Conservation (phyloP, 164 flowering plant species). For the Protea cynaroides region DNA sequence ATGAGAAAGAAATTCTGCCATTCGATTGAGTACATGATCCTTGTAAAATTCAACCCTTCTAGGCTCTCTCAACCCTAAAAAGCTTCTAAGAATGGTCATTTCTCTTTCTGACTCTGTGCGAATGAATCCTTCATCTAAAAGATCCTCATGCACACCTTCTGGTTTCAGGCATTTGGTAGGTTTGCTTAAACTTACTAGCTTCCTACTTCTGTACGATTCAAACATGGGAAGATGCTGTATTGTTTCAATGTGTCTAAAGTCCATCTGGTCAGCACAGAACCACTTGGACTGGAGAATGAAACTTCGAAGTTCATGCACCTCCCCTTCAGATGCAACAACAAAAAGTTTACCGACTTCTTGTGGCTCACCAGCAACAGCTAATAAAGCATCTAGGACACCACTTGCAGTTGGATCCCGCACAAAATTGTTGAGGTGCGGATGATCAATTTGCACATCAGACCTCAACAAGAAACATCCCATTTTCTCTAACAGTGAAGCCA, state of each 20-base stretch:
- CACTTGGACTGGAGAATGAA: slow-evolving; percentile 92
- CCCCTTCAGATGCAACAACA: slow-evolving; percentile 60
- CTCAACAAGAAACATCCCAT: slow-evolving; percentile 75
- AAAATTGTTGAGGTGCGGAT: slow-evolving; percentile 60
- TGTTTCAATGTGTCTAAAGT: slow-evolving; percentile 38
- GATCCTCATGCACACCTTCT: slow-evolving; percentile 56
- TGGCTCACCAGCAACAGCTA: slow-evolving; percentile 44
- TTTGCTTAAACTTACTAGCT: slow-evolving; percentile 47
- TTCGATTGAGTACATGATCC: slow-evolving; percentile 58
- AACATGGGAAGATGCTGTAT: slow-evolving; percentile 80
- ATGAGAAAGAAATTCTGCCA: slow-evolving; percentile 60
- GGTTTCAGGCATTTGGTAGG: slow-evolving; percentile 78
- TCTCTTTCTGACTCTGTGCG: slow-evolving; percentile 77
- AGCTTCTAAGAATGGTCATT: slow-evolving; percentile 45
- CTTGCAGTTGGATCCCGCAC: slow-evolving; percentile 75
- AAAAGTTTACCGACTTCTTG: slow-evolving; percentile 49
- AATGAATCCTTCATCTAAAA: slow-evolving; percentile 72
- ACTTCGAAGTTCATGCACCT: slow-evolving; percentile 81
- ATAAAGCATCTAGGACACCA: slow-evolving; percentile 76
- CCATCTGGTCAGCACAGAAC: slow-evolving; percentile 60
- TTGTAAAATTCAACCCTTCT: slow-evolving; percentile 65
- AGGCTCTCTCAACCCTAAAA: slow-evolving; percentile 60
- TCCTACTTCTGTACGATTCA: slow-evolving; percentile 75
- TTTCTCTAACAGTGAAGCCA: slow-evolving; percentile 69
- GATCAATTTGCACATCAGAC: slow-evolving; percentile 61